Evolutionary conservation across 192 early-diverging fungal species (phyloP), one percentile per base, ranked within the genome.

Genomic region (Coemansia sp.): DNA sequence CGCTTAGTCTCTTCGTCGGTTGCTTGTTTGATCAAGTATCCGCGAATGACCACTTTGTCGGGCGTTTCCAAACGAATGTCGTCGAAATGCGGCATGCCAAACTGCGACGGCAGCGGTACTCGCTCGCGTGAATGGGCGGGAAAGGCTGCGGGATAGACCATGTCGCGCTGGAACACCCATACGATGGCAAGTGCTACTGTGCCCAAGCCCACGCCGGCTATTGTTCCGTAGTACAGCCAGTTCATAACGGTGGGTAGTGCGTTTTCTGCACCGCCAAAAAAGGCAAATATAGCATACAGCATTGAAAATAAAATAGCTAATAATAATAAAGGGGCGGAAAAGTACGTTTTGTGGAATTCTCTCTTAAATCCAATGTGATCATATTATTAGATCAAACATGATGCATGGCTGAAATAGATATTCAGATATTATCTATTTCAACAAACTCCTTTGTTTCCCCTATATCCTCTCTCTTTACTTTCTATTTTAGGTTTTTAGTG

Each of bases 21-120:
- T 0, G 71, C 64, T 19, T 83, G 79, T 62, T 85, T 83, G 62
- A 94, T 96, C 60, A 91, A 62, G 73, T 94, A 96, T 2, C 86
- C 90, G 38, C 83, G 85, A 57, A 98, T 85, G 51, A 87, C 78
- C 39, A 96, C 88, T 25, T 85, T 86, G 76, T 98, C 96, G 22
- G 85, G 84, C 10, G 96, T 93, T 49, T 70, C 85, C 55, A 98
- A 75, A 2, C 76, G 81, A 7, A 92, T 73, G 15, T 90, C 87
- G 53, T 90, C 87, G 66, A 88, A 85, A 61, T 86, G 80, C 38
- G 87, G 85, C 72, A 92, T 76, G 3, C 79, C 85, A 70, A 79
- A 88, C 22, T 90, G 84, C 25, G 88, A 88, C 17, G 90, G 90
- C 53, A 87, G 84, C 21, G 86, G n/a, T 52, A 77, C 76, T 27